phyloP scores from a whole-genome alignment of 1,284 basidiomycete genomes.

The Spongispora temasekensis region DNA sequence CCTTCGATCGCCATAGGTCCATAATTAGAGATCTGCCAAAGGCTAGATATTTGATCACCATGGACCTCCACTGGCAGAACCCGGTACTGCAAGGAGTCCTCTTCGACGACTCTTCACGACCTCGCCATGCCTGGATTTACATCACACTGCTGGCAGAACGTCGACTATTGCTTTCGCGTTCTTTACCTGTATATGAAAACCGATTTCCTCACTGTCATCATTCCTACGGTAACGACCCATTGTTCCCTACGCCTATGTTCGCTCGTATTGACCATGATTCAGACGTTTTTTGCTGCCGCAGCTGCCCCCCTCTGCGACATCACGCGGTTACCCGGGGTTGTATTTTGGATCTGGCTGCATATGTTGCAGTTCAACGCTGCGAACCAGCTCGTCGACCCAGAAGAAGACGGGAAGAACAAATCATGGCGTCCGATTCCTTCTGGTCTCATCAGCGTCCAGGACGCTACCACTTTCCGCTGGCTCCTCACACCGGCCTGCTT shows the following conservation, averaged over 20 bases:
- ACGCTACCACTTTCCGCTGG: conserved; percentile 42
- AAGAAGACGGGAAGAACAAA: conserved; percentile 46
- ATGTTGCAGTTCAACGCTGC: conserved; percentile 48
- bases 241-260: neutral
- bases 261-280: neutral
- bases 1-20: conserved; percentile 11
- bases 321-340: conserved; percentile 26
- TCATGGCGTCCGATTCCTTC: conserved; percentile 44
- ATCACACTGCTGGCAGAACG: conserved; percentile 14
- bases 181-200: conserved; percentile 42
- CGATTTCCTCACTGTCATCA: conserved; percentile 41
- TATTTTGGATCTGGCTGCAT: conserved; percentile 48
- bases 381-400: conserved; percentile 42
- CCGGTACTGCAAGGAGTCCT: neutral
- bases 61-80: neutral
- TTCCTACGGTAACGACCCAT: conserved; percentile 41
- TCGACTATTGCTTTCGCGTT: conserved; percentile 13
- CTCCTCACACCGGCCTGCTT: conserved; percentile 37
- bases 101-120: conserved; percentile 26
- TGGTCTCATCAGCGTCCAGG: conserved; percentile 36
- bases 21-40: conserved; percentile 11
- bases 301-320: conserved; percentile 34
- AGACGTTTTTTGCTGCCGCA: conserved; percentile 42
- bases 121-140: conserved; percentile 18
- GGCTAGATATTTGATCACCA: conserved; percentile 24